Evolutionary conservation across 257 asterid species (phyloP).

Genomic region (Nicotiana noctiflora): DNA sequence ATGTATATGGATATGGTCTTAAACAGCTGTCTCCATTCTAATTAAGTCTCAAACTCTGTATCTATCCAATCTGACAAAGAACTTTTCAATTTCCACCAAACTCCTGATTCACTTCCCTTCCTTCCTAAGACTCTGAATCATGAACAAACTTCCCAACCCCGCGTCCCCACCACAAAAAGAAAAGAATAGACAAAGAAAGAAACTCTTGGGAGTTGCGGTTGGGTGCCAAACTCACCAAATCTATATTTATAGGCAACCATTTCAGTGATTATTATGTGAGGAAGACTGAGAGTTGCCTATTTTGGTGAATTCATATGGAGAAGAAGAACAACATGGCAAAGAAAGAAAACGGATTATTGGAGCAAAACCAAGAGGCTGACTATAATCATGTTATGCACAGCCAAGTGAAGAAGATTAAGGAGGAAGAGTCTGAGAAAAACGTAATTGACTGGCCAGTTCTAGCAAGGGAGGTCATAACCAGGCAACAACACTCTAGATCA

Average conservation of each 20-base stretch:
- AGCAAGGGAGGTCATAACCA: slow-evolving; percentile 12
- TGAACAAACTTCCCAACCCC: not conserved
- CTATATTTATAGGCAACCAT: not conserved
- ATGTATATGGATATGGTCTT: not conserved
- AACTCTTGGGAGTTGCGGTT: not conserved
- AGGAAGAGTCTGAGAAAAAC: slow-evolving; percentile 19
- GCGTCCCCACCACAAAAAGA: not conserved
- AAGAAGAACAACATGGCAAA: not conserved
- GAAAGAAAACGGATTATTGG: not conserved
- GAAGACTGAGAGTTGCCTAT: not conserved
- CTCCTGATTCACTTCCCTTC: not conserved
- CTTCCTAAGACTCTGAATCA: not conserved
- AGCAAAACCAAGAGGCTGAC: not conserved
- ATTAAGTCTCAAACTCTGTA: not conserved
- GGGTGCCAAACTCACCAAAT: slow-evolving; percentile 10
- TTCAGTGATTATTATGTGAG: not conserved
- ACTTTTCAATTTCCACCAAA: slow-evolving; percentile 3
- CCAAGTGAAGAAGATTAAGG: slow-evolving; percentile 32
- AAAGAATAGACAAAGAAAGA: not conserved
- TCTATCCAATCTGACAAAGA: not conserved
- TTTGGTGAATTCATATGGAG: slow-evolving; percentile 8
- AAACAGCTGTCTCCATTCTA: not conserved
- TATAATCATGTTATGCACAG: slow-evolving; percentile 14
- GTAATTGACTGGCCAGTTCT: slow-evolving; percentile 4
- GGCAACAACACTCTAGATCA: slow-evolving; percentile 29